These are phyloP conservation scores for Quercus variabilis DNA, from an alignment of 306 rosid species.

Conservation along the genomic window DNA sequence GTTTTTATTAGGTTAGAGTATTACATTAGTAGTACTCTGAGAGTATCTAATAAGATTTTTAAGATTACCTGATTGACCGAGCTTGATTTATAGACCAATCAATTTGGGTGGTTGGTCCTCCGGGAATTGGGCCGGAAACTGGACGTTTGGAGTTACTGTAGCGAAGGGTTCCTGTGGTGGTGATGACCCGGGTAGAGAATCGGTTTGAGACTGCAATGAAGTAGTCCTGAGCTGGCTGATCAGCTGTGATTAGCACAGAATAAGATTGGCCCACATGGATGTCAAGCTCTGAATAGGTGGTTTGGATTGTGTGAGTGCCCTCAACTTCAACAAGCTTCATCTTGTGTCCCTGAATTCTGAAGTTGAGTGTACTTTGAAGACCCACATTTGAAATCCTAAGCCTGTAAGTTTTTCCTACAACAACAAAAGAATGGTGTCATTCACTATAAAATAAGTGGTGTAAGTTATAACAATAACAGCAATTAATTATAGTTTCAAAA, in stretches of 20 bases:
- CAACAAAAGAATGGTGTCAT: not conserved
- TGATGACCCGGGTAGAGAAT: constrained; percentile 46
- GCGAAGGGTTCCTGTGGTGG: constrained; percentile 63
- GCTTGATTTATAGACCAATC: constrained; percentile 87
- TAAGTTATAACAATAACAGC: not conserved
- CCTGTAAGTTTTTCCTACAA: constrained; percentile 82
- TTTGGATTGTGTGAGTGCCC: constrained; percentile 88
- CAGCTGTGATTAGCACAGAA: constrained; percentile 82
- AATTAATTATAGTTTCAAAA: not conserved
- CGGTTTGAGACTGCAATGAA: constrained; percentile 70
- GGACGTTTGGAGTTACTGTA: constrained; percentile 58
- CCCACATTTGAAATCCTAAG: constrained; percentile 92
- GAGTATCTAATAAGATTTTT: too few relatives aligned
- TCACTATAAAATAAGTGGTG: not conserved
- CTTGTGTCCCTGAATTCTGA: constrained; percentile 71
- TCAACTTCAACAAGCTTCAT: constrained; percentile 89
- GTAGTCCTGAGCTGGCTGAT: constrained; percentile 70
- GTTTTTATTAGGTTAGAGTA: too few relatives aligned
- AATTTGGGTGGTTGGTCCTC: constrained; percentile 59
- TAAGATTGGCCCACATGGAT: constrained; percentile 91
- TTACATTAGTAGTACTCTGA: too few relatives aligned
- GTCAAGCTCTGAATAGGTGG: constrained; percentile 68
- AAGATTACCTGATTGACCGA: constrained; percentile 59
- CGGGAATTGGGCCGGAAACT: constrained; percentile 60
- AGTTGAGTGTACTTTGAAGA: constrained; percentile 70